Evolutionary conservation across 2,329 filamentous ascomycete species (phyloP), one percentile per base, ranked within the genome.

Genomic region (Drechslerella coelobrocha): DNA sequence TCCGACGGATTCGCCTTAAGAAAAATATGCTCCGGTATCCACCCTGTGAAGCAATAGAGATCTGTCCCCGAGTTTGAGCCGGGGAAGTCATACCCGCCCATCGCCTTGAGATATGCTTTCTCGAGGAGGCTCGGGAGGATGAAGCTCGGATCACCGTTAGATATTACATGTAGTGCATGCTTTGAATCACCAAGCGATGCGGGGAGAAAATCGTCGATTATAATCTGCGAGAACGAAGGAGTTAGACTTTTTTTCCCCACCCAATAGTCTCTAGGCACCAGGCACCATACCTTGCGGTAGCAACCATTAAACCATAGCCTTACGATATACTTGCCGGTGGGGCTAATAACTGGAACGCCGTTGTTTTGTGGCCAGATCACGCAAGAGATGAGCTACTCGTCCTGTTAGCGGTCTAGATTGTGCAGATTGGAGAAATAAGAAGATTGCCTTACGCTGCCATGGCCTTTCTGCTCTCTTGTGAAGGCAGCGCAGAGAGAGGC

Each of bases 41-140:
- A 99, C 27, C 94, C 93, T 0, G 90, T 96, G 60, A 99, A 80
- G 0, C 95, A 89, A 86, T 91, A 96, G 2, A 99, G 81, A 79
- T 99, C 94, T 1, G 93, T 97, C 9, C 91, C 92, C 0, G 93
- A 97, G 78, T 97, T 97, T 76, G 94, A 97, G 6, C 94, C 94
- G 0, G 94, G 93, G 74, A 99, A 99, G 77, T 99, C 92, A 78
- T 99, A 99, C 31, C 94, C 94, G 26, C 94, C 94, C 61, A 93
- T 86, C 9, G 97, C 86, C 81, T 97, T 99, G 1, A 99, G 82
- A 75, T 99, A 99, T 0, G 94, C 94, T 77, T 99, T 99, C 78
- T 99, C 94, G 14, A 97, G 81, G 2, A 99, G 82, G 1, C 93
- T 92, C 4, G 94, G 94, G 92, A 93, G 97, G 12, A 97, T 80